Evolutionary conservation across 768 basidiomycete species (phyloP).

Genomic region (Lentinula lateritia): DNA sequence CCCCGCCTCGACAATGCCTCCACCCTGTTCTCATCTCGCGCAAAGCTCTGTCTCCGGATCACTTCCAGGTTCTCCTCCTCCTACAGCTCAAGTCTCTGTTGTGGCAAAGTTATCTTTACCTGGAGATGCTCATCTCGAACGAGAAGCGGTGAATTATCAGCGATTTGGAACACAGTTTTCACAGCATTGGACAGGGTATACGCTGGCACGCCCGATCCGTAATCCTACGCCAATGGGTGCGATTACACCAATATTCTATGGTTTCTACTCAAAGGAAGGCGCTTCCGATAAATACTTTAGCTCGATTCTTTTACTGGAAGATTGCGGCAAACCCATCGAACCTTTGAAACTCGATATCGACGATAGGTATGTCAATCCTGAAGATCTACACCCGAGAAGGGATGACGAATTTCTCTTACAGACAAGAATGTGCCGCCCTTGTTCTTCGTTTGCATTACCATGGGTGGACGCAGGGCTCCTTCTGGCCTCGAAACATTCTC

Average conservation of each 20-base stretch:
- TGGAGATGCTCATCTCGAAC: conserved; percentile 29
- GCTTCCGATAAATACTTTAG: conserved; percentile 22
- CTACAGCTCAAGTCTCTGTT: conserved; percentile 33
- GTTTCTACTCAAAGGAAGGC: conserved; percentile 37
- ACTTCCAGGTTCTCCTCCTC: conserved; percentile 16
- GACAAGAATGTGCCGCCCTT: conserved; percentile 36
- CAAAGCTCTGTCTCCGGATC: neutral
- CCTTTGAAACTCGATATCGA: conserved; percentile 24
- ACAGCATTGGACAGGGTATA: conserved; percentile 46
- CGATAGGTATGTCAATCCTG: conserved; percentile 23
- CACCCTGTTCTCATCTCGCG: neutral
- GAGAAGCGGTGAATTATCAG: conserved; percentile 41
- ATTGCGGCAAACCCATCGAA: conserved; percentile 30
- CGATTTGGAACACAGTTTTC: conserved; percentile 38
- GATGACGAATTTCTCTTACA: conserved; percentile 5
- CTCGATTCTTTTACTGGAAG: conserved; percentile 38
- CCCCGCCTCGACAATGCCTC: neutral
- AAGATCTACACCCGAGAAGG: too few relatives aligned
- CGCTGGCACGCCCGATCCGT: conserved; percentile 33
- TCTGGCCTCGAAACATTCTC: conserved; percentile 33
- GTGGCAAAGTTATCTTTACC: conserved; percentile 39
- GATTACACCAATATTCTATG: conserved; percentile 59
- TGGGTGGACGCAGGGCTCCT: conserved; percentile 31
- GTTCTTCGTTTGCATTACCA: conserved; percentile 29
- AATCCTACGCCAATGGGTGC: conserved; percentile 43